Evolutionary conservation across 2,329 filamentous ascomycete genomes (phyloP), one percentile per base, ranked within the genome.

Genomic region (Botrytis medusae): DNA sequence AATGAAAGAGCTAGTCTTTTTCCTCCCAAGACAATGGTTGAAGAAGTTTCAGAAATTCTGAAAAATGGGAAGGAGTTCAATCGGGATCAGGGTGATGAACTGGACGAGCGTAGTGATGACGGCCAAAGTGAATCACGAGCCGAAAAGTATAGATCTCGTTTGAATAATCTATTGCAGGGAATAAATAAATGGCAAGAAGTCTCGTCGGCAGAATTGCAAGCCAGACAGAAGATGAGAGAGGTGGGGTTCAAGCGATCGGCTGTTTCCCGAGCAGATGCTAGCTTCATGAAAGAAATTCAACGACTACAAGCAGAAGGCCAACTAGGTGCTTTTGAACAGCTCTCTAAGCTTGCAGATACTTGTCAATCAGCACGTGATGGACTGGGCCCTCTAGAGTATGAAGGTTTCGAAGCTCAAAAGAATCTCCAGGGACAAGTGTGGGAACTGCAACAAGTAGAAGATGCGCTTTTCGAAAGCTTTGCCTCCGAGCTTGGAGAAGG

Each of bases 281-380:
- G 74, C 46, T 77, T 79, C 40, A 79, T 79, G 77, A 74, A 68
- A 48, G 75, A 76, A 64, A 22, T 79, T 29, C 78, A 79, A 72
- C 29, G 54, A 59, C 61, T 78, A 12, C 69, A 71, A 44, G 77
- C 75, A 25, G 63, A 74, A 32, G 75, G 74, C 25, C 65, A 75
- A 29, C 54, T 77, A 2, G 48, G 40, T 18, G 67, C 34, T n/a
- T 75, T 76, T 32, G 64, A 73, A 29, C 54, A 73, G 22, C 54
- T 79, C 20, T 34, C 59, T 29, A 57, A 59, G 12, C 69, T 78
- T 48, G 75, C 74, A 14, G 16, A 42, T 29, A 42, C 73, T 25
- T 79, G 78, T 57, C 77, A 79, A 61, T 54, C n/a, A 37, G 74
- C 76, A 29, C 73, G 78, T 22, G 76, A 79, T 75, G 70, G 42